Percentiles rank a stretch among this genome's conserved stretches.
Conservation (phyloP, 2,329 filamentous ascomycete genomes). For the Penicillium sp. region DNA sequence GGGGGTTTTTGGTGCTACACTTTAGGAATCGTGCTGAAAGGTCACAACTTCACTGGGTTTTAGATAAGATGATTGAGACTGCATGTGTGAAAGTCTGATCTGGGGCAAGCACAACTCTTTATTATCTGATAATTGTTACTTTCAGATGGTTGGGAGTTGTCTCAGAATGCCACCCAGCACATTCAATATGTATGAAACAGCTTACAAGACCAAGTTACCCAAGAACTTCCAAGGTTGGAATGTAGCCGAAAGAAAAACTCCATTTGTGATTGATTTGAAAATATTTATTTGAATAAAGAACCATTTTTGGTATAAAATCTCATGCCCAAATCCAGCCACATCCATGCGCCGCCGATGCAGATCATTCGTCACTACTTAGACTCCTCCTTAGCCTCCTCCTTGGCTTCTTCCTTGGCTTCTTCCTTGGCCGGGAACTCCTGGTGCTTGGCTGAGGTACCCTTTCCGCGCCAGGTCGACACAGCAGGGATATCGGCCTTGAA, state of each 20-base stretch:
- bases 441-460: conserved; percentile 89
- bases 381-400: conserved; percentile 14
- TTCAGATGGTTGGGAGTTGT: no score
- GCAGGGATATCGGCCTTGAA: conserved; percentile 91
- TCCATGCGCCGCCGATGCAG: conserved; percentile 17
- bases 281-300: conserved; percentile 4
- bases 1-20: not conserved
- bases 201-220: no score
- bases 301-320: conserved; percentile 17
- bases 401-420: conserved; percentile 13
- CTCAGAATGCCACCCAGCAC: no score
- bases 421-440: conserved; percentile 49
- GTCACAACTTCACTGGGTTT: no score
- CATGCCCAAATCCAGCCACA: conserved; percentile 14
- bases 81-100: no score
- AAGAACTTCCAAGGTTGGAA: not conserved
- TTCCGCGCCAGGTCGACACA: conserved; percentile 93
- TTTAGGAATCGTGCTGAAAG: no score
- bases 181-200: no score
- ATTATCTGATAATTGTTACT: no score
- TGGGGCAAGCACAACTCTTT: no score
- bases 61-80: not conserved
- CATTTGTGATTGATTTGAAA: not conserved
- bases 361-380: not conserved
- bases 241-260: not conserved